Evolutionary conservation across 1,139 yeast genomes (phyloP).

Genomic region (Wickerhamiella infanticola): DNA sequence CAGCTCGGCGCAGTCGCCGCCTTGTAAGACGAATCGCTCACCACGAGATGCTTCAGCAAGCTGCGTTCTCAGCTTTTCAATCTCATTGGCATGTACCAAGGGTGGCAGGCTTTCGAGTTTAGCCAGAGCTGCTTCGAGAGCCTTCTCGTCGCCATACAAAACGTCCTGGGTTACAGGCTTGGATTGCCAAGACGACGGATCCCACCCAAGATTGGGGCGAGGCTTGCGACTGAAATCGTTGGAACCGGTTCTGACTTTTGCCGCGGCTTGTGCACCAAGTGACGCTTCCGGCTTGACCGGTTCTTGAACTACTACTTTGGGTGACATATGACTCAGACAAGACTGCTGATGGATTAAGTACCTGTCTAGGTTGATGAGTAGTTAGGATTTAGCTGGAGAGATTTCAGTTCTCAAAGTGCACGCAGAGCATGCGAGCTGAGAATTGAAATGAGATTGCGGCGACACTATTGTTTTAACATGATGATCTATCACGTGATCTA

Average conservation of each 20-base stretch:
- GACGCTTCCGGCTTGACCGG: slow-evolving; percentile 25
- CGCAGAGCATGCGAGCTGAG: no score
- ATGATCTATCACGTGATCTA: no score
- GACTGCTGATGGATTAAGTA: no score
- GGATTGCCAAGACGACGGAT: slow-evolving; percentile 29
- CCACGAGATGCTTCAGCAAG: slow-evolving; percentile 30
- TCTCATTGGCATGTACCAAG: slow-evolving; percentile 27
- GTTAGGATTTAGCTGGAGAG: no score
- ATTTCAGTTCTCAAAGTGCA: no score
- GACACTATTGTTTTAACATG: no score
- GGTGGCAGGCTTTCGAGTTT: slow-evolving; percentile 31
- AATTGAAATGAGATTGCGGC: no score
- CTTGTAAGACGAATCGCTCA: slow-evolving; percentile 30
- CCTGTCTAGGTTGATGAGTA: no score
- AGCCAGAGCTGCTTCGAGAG: slow-evolving; percentile 27
- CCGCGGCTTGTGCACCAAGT: slow-evolving; percentile 26
- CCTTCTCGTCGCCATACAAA: slow-evolving; percentile 25
- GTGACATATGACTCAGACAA: slow-evolving; percentile 3
- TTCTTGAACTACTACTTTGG: slow-evolving; percentile 20
- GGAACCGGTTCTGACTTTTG: slow-evolving; percentile 25
- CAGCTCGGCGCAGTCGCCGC: slow-evolving; percentile 34
- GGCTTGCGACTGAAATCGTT: slow-evolving; percentile 13
- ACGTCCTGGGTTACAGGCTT: slow-evolving; percentile 32
- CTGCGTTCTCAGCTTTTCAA: slow-evolving; percentile 22
- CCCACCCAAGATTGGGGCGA: slow-evolving; percentile 20